phyloP scores from a whole-genome alignment of 225 moss, liverwort and hornwort species.

The Polytrichum formosum region DNA sequence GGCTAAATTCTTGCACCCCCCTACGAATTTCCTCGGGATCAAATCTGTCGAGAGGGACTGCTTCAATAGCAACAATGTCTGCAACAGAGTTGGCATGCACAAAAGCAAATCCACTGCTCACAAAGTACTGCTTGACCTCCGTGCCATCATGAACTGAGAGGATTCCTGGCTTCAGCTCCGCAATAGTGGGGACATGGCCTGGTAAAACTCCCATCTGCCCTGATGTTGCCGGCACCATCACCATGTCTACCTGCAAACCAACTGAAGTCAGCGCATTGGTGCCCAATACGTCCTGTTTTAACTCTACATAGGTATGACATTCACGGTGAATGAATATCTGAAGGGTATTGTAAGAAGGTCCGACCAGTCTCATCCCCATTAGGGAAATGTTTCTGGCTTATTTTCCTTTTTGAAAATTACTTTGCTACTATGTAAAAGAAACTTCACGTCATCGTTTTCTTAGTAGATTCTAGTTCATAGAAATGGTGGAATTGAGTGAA shows the following conservation, averaged over 20 bases:
- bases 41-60: slow-evolving; percentile 46
- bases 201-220: slow-evolving; percentile 71
- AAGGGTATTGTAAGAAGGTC: no score
- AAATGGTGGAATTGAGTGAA: background rate
- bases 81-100: slow-evolving; percentile 53
- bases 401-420: no score
- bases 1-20: slow-evolving; percentile 44
- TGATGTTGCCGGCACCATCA: slow-evolving; percentile 52
- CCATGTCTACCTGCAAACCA: slow-evolving; percentile 51
- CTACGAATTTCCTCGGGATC: slow-evolving; percentile 51
- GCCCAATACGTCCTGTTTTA: no score
- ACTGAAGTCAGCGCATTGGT: background rate
- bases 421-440: no score
- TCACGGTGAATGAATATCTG: no score
- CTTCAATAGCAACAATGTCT: slow-evolving; percentile 51
- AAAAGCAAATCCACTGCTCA: slow-evolving; percentile 68
- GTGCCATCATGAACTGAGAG: slow-evolving; percentile 57
- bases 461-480: no score
- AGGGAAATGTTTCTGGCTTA: no score
- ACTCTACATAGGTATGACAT: no score
- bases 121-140: slow-evolving; percentile 47
- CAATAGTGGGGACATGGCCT: slow-evolving; percentile 59
- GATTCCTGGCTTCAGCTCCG: slow-evolving; percentile 58
- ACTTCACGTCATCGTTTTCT: no score
- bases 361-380: no score